Evolutionary conservation across 2,329 filamentous ascomycete species (phyloP).

Genomic region (Colletotrichum paranaense): DNA sequence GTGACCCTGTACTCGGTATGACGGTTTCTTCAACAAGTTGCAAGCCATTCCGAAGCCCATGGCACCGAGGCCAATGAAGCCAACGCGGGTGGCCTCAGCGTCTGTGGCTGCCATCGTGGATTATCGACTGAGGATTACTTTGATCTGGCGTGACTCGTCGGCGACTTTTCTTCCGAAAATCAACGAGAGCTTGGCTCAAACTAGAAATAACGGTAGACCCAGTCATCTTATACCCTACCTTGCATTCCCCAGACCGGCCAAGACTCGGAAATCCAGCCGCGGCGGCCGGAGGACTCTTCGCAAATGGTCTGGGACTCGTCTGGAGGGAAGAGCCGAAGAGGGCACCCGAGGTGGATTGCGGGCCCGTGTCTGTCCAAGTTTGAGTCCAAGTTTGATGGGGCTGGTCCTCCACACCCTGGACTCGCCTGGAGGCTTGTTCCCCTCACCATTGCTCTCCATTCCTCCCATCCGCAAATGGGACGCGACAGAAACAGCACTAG

Average conservation of each 20-base stretch:
- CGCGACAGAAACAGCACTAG: neutral
- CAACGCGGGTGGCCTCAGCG: constrained; percentile 37
- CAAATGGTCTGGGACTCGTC: neutral
- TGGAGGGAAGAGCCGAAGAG: constrained; percentile 2
- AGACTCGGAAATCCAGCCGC: constrained; percentile 9
- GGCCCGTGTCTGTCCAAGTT: neutral
- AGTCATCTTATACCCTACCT: constrained; percentile 29
- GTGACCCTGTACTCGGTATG: constrained; percentile 45
- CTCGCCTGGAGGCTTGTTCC: neutral
- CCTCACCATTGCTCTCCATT: neutral
- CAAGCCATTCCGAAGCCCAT: constrained; percentile 52
- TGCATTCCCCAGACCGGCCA: constrained; percentile 10
- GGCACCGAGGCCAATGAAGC: constrained; percentile 50
- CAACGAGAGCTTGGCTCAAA: neutral
- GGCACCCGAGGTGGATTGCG: constrained; percentile 17
- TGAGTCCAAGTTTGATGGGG: neutral
- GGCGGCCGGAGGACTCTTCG: neutral
- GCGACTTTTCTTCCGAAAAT: constrained; percentile 2
- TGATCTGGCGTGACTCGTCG: neutral
- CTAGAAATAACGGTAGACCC: constrained; percentile 14
- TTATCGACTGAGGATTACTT: neutral
- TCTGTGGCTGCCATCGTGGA: constrained; percentile 22
- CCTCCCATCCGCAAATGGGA: constrained; percentile 3
- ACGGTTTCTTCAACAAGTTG: constrained; percentile 44
- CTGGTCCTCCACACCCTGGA: neutral